A percentile compares a stretch with the other conserved stretches of the same genome.
phyloP scores from a whole-genome alignment of 768 basidiomycete species.

The Russula virescens region DNA sequence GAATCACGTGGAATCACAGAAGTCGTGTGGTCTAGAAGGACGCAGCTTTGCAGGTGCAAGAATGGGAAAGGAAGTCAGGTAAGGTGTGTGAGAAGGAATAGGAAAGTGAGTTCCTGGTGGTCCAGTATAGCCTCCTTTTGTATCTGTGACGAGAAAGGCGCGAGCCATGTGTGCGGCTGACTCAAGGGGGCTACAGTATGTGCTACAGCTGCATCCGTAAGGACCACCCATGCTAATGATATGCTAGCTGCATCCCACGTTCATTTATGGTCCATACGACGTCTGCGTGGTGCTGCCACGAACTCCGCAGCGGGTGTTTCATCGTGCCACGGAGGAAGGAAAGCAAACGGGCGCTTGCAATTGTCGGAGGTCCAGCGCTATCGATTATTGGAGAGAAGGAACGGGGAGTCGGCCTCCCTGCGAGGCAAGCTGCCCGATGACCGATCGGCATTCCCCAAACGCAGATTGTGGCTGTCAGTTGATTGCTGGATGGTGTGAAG shows the following conservation, averaged over 20 bases:
- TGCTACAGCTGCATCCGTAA: not conserved
- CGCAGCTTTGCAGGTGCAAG: not conserved
- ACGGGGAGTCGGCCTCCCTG: constrained; percentile 13
- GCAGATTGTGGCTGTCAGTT: not conserved
- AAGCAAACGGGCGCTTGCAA: constrained; percentile 1
- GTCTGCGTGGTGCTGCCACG: not conserved
- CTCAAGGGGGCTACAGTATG: not conserved
- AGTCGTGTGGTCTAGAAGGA: not conserved
- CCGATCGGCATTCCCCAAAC: constrained; percentile 10
- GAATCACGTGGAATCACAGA: constrained; percentile 4
- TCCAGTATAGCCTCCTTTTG: constrained; percentile 10
- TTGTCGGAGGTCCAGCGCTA: constrained; percentile 7
- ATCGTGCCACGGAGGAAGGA: not conserved
- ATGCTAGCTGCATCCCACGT: constrained; percentile 10
- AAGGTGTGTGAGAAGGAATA: not conserved
- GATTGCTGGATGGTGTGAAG: not conserved
- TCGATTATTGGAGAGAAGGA: constrained; percentile 9
- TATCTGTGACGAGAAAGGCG: not conserved
- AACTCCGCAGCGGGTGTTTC: constrained; percentile 14
- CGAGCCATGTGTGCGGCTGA: constrained; percentile 1
- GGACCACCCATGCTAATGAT: not conserved
- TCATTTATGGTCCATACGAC: constrained; percentile 6
- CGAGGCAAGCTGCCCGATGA: not conserved
- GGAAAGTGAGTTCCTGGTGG: not conserved
- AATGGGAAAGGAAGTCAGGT: not conserved